Base-by-base conservation (phyloP, 352 stramenopile genomes). In the Pythium graminicola region DNA sequence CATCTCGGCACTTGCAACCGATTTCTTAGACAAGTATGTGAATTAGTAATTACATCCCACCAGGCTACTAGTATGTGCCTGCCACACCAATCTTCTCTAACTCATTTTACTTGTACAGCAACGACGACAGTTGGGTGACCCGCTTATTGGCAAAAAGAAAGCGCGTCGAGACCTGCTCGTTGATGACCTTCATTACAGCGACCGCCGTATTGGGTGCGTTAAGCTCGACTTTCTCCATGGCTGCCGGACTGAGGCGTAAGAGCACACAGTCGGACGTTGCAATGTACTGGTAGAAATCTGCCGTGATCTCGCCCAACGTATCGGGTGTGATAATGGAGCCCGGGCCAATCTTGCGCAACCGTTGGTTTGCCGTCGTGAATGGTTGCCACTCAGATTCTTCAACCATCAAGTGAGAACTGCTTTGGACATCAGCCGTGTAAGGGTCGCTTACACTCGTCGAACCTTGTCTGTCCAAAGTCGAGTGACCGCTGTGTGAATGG, bases 131-230 rank as follows among this genome's bases (percentile, higher is more conserved):
- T 39, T 89, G 76, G 56, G 76, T 79, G 36, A 89, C 69, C 29
- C 79, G 76, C 39, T 89, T 87, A 67, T 81, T 89, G 6, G 76
- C 76, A 53, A 85, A 70, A 28, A 81, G 61, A 48, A 86, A 89
- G 1, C 73, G 74, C 28, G 70, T 65, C 7, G 76, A 64, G 47
- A 89, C 66, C n/a, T 66, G 68, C 42, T 65, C 32, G 45, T 86
- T 87, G 45, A 87, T 73, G 19, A 85, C 62, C 57, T 81, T 86
- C 36, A 91, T 69, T 29, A 91, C 73, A n/a, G 72, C 76, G 6
- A 91, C 72, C 3, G 80, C 80, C 11, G 76, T 86, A 54, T 89
- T 70, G 2, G 80, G 80, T 9, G 75, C 71, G 9, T 73, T 65
- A 0, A 54, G 54, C 44, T 89, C 73, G 17, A 90, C 49, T 23